A percentile compares a stretch with the other conserved stretches of the same genome.
Conservation (phyloP, 2,329 filamentous ascomycete genomes). For the Tolypocladium cylindrosporum region DNA sequence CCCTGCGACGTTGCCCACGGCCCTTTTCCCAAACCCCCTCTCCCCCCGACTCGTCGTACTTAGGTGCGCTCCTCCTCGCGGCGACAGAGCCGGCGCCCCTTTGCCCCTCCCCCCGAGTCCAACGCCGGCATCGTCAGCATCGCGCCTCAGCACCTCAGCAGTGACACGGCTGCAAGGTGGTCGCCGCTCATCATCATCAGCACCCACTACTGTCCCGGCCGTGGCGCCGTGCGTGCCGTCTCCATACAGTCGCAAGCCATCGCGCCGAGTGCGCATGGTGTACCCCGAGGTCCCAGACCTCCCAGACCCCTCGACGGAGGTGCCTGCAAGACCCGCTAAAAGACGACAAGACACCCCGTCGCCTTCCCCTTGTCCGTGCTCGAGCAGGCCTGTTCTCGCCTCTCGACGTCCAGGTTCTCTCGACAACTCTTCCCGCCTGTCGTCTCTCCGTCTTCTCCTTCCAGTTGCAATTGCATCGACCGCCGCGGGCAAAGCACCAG, state of each 20-base stretch:
- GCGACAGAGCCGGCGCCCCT: background rate
- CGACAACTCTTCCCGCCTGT: background rate
- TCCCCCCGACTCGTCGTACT: background rate
- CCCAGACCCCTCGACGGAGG: background rate
- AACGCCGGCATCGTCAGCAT: background rate
- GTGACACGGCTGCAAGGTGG: background rate
- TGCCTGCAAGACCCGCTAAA: background rate
- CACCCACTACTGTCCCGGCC: too few species aligned
- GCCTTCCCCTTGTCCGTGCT: conserved; percentile 4
- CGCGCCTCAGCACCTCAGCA: background rate
- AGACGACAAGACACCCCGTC: conserved; percentile 1
- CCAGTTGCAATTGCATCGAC: background rate
- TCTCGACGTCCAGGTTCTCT: background rate
- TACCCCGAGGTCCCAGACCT: background rate
- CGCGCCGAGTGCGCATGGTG: background rate
- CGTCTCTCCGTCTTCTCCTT: background rate
- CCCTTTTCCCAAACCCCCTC: background rate
- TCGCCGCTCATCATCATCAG: background rate
- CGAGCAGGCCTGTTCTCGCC: background rate
- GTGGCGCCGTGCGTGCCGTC: background rate
- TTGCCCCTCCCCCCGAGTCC: background rate
- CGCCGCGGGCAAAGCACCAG: background rate
- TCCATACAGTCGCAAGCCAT: background rate
- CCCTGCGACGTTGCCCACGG: background rate
- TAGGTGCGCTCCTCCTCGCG: background rate